A percentile compares a stretch with the other conserved stretches of the same genome.
Evolutionary conservation across 2,329 filamentous ascomycete species (phyloP).

Genomic region (Aspergillus glaucus): DNA sequence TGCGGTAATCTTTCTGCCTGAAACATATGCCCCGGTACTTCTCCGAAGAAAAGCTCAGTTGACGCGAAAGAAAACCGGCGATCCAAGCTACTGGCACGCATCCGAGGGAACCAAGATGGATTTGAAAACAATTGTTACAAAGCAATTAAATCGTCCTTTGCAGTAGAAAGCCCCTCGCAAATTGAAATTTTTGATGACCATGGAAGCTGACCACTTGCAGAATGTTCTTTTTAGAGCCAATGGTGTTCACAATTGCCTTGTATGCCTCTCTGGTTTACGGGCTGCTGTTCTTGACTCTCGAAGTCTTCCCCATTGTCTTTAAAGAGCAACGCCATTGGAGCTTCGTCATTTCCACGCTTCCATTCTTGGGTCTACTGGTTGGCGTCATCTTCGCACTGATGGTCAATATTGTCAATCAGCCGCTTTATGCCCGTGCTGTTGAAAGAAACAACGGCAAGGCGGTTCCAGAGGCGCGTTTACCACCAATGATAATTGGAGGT

Average conservation of each 20-base stretch:
- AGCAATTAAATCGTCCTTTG: constrained; percentile 38
- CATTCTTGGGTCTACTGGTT: constrained; percentile 41
- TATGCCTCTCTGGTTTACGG: constrained; percentile 44
- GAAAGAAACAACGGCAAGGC: constrained; percentile 21
- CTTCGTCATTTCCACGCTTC: constrained; percentile 33
- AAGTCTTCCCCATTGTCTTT: constrained; percentile 46
- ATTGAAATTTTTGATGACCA: not conserved
- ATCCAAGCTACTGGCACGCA: constrained; percentile 38
- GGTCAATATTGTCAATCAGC: constrained; percentile 40
- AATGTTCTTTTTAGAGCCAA: constrained; percentile 45
- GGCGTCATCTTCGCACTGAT: constrained; percentile 37
- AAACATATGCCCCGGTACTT: constrained; percentile 36
- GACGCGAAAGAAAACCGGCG: constrained; percentile 35
- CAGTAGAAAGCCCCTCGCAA: constrained; percentile 5
- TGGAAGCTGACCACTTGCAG: not conserved
- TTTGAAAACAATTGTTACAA: constrained; percentile 35
- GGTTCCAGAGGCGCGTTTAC: constrained; percentile 38
- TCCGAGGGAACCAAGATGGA: constrained; percentile 41
- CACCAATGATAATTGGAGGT: constrained; percentile 42
- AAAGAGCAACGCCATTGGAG: constrained; percentile 34
- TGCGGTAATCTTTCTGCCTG: constrained; percentile 28
- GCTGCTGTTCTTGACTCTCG: constrained; percentile 43
- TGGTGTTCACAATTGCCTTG: constrained; percentile 41
- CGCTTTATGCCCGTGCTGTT: constrained; percentile 30
- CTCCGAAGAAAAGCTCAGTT: constrained; percentile 34